A percentile compares a stretch with the other conserved stretches of the same genome.
Evolutionary conservation across 2,329 filamentous ascomycete species (phyloP).

Genomic region (Ascosphaera pollenicola): DNA sequence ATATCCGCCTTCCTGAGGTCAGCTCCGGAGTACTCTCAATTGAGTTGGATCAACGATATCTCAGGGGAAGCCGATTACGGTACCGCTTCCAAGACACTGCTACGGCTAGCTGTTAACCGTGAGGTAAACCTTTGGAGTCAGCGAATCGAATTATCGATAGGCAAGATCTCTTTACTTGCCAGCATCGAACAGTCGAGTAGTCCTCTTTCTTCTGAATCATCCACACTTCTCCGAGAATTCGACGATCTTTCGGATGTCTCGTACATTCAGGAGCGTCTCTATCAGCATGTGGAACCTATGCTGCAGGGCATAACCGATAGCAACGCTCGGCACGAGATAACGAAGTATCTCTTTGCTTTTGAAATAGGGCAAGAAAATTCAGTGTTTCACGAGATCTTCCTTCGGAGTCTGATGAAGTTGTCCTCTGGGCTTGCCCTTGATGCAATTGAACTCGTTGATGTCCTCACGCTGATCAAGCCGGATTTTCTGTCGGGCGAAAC

Average conservation of each 20-base stretch:
- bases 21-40: constrained; percentile 46
- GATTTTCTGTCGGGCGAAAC: constrained; percentile 20
- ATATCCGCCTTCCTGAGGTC: constrained; percentile 61
- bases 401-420: constrained; percentile 45
- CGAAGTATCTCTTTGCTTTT: constrained; percentile 38
- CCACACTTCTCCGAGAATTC: constrained; percentile 26
- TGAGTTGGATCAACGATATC: constrained; percentile 92
- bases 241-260: constrained; percentile 46
- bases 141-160: constrained; percentile 75
- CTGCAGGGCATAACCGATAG: constrained; percentile 57
- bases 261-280: constrained; percentile 58
- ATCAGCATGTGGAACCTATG: constrained; percentile 44
- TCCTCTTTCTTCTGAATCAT: constrained; percentile 4
- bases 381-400: constrained; percentile 49
- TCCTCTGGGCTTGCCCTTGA: constrained; percentile 48
- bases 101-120: constrained; percentile 43
- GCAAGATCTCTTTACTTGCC: constrained; percentile 59
- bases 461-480: constrained; percentile 57
- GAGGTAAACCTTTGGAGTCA: constrained; percentile 79
- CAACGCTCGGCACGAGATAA: constrained; percentile 52
- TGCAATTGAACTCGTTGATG: constrained; percentile 31
- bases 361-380: constrained; percentile 32
- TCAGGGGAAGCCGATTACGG: constrained; percentile 52
- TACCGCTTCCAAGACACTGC: constrained; percentile 48
- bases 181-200: constrained; percentile 21